Evolutionary conservation across 2,329 filamentous ascomycete genomes (phyloP), one percentile per base, ranked within the genome.

Genomic region (Fusarium transvaalense): DNA sequence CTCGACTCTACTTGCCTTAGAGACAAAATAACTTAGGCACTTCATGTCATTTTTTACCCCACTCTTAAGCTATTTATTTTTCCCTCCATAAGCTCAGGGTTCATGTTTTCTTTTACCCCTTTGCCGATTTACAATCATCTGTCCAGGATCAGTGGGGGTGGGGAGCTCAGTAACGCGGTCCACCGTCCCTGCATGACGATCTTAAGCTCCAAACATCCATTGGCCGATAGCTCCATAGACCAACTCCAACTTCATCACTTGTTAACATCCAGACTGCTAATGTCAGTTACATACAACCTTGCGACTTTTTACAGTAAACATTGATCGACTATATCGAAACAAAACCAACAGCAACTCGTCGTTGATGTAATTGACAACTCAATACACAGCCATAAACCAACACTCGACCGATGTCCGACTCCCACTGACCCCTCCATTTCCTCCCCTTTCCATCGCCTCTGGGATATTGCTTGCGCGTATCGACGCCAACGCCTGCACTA

Each of bases 401-500:
- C 39, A 35, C 38, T 55, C 46, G 38, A 69, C 71, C 23, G 61
- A 60, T 60, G 56, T 52, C 37, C 45, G 61, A 61, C 27, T 65
- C 39, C 23, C 41, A 63, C 51, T 58, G 56, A 51, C 56, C 55
- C 60, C 43, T 55, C 46, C 46, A 42, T 50, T n/a, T 27, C 39
- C 34, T 60, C 42, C 32, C 47, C 52, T 51, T 59, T 45, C 51
- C 21, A 23, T 32, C 46, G 32, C 47, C 52, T 31, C 10, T 21
- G 12, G 27, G 51, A 63, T 45, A 19, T 34, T 34, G 15, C 31
- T 13, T 48, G 15, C 19, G 31, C 19, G 19, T 32, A 42, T 34
- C 32, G 6, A 37, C 38, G 31, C 32, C 55, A 25, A 32, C 45
- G 29, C 39, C 43, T 47, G 48, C 66, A 57, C 55, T 65, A 83